Percentiles rank a stretch among this genome's conserved stretches.
Conservation (phyloP, 1,284 basidiomycete genomes). For the Coniophora puteana region DNA sequence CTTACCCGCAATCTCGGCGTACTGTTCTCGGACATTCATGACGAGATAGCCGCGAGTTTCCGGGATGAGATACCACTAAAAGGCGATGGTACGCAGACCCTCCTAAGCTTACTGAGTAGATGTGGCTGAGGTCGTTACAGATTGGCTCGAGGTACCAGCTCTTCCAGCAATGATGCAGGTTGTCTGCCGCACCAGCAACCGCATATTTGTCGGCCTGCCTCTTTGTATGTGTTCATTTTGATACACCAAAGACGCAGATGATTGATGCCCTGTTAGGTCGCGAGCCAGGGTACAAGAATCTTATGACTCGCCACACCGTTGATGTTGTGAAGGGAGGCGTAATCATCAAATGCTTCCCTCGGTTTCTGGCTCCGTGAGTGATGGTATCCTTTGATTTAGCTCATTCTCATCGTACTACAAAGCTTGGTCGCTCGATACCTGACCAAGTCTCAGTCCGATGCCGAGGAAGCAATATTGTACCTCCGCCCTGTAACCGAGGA, state of each 20-base stretch:
- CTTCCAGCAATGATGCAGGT: conserved; percentile 3
- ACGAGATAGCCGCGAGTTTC: conserved; percentile 19
- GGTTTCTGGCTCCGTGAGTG: conserved; percentile 36
- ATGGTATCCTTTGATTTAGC: background rate
- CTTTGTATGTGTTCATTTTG: conserved; percentile 7
- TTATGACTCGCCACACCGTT: conserved; percentile 35
- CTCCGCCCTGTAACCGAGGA: conserved; percentile 37
- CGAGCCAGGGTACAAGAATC: conserved; percentile 32
- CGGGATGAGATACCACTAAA: background rate
- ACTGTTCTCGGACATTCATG: conserved; percentile 14
- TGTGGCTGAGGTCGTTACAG: background rate
- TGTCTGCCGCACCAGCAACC: conserved; percentile 11
- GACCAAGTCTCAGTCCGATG: conserved; percentile 7
- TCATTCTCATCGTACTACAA: conserved; percentile 8
- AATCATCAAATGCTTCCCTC: conserved; percentile 33
- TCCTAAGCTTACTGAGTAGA: too few relatives aligned
- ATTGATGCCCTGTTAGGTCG: conserved; percentile 23
- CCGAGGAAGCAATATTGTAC: conserved; percentile 20
- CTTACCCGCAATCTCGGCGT: conserved; percentile 16
- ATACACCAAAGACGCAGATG: background rate
- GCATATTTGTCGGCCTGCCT: conserved; percentile 18
- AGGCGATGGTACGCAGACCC: background rate
- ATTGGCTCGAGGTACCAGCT: conserved; percentile 1
- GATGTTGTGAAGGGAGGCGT: conserved; percentile 29
- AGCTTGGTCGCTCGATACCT: conserved; percentile 18